These are phyloP conservation scores for Flueggea neowawraea DNA, from an alignment of 441 rosid genomes.

Conservation along the genomic window DNA sequence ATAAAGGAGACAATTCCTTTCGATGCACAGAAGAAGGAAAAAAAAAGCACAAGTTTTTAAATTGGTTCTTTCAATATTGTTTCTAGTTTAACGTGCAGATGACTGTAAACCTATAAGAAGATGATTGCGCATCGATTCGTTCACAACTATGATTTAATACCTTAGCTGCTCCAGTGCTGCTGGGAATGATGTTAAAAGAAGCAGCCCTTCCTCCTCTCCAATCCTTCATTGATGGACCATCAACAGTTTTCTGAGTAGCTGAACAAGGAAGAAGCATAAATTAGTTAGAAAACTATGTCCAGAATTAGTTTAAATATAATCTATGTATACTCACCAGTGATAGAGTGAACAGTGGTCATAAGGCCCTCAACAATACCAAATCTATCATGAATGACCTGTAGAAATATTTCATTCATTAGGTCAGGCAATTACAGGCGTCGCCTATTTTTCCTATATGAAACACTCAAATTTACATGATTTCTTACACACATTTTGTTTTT, in stretches of 20 bases:
- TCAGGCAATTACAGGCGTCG: no score
- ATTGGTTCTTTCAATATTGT: no score
- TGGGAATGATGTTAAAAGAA: conserved; percentile 87
- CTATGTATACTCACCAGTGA: conserved; percentile 38
- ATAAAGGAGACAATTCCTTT: no score
- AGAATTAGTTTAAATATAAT: no score
- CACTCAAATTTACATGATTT: neutral
- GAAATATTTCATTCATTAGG: neutral
- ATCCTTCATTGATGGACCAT: conserved; percentile 92
- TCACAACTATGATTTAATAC: conserved; percentile 13
- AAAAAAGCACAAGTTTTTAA: no score
- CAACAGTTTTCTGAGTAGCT: conserved; percentile 80
- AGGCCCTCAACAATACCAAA: conserved; percentile 79
- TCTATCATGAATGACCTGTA: conserved; percentile 57
- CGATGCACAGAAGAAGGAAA: no score
- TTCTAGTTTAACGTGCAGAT: no score
- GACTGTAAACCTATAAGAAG: no score
- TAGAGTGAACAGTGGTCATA: conserved; percentile 78
- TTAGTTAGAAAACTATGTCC: no score
- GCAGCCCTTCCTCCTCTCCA: conserved; percentile 99
- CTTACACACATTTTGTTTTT: neutral
- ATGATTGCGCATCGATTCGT: no score
- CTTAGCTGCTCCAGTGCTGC: conserved; percentile 95
- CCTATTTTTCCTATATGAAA: no score
- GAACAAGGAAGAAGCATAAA: neutral